Evolutionary conservation across 768 basidiomycete species (phyloP).

Genomic region (Sporobolomyces roseus): DNA sequence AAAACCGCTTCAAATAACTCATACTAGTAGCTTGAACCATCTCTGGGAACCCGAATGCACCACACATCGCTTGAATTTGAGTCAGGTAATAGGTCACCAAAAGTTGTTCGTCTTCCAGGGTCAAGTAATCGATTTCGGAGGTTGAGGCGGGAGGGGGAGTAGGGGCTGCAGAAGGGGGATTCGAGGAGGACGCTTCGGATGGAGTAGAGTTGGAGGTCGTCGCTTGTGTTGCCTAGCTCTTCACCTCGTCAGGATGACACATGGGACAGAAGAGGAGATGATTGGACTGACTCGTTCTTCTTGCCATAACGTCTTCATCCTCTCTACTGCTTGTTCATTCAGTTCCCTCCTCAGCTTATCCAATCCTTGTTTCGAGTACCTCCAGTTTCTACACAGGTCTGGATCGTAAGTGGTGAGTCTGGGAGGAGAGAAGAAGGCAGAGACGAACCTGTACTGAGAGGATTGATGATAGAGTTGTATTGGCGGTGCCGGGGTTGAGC

Average conservation of each 20-base stretch:
- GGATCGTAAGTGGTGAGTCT: background rate
- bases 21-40: constrained; percentile 90
- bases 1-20: constrained; percentile 91
- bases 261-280: background rate
- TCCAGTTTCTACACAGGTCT: constrained; percentile 65
- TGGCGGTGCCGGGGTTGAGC: background rate
- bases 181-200: constrained; percentile 8
- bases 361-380: constrained; percentile 71
- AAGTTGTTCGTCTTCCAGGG: constrained; percentile 74
- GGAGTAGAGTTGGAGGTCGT: constrained; percentile 8
- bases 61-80: constrained; percentile 77
- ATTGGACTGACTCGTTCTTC: constrained; percentile 56
- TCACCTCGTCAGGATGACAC: background rate
- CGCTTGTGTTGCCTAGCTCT: constrained; percentile 31
- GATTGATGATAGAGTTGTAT: constrained; percentile 34
- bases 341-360: constrained; percentile 60
- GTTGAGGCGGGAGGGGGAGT: constrained; percentile 41
- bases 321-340: constrained; percentile 70
- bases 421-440: background rate
- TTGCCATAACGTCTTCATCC: constrained; percentile 65
- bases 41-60: constrained; percentile 77
- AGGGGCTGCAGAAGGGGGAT: constrained; percentile 3
- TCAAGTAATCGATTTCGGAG: constrained; percentile 66
- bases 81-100: constrained; percentile 84
- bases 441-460: constrained; percentile 31